Evolutionary conservation across 306 rosid genomes (phyloP).

Genomic region (Fragaria iinumae): DNA sequence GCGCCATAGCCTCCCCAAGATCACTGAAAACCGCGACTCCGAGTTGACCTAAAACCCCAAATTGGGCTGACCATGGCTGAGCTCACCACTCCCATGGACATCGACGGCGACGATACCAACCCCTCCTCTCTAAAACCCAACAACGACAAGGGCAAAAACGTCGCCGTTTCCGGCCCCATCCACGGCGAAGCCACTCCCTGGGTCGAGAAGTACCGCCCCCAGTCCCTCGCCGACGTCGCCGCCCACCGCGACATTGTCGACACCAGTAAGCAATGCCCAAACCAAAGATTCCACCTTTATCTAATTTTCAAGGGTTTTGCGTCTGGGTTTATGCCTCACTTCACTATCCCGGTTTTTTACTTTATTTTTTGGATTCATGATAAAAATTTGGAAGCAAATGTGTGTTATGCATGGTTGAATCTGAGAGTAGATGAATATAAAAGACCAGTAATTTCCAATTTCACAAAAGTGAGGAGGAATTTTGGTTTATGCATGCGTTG

Average conservation of each 20-base stretch:
- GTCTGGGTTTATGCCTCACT: background rate
- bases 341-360: background rate
- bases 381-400: background rate
- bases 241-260: slow-evolving; percentile 98
- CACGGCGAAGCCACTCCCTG: slow-evolving; percentile 57
- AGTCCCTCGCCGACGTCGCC: slow-evolving; percentile 85
- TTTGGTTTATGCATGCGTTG: background rate
- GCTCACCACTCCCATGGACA: slow-evolving; percentile 47
- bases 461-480: background rate
- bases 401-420: background rate
- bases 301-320: slow-evolving; percentile 6
- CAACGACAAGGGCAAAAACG: slow-evolving; percentile 49
- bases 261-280: slow-evolving; percentile 51
- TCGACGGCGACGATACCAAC: slow-evolving; percentile 44
- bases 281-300: background rate
- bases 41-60: background rate
- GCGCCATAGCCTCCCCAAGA: slow-evolving; percentile 17
- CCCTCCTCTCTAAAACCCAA: slow-evolving; percentile 19
- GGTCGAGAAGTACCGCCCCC: slow-evolving; percentile 97
- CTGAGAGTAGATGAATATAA: background rate
- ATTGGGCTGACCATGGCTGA: slow-evolving; percentile 43
- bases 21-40: slow-evolving; percentile 4
- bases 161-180: slow-evolving; percentile 30
- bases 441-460: background rate
- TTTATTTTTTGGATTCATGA: background rate